These are phyloP conservation scores for Lunasporangiospora selenospora DNA, from an alignment of 192 early-diverging fungal species.

Conservation along the genomic window DNA sequence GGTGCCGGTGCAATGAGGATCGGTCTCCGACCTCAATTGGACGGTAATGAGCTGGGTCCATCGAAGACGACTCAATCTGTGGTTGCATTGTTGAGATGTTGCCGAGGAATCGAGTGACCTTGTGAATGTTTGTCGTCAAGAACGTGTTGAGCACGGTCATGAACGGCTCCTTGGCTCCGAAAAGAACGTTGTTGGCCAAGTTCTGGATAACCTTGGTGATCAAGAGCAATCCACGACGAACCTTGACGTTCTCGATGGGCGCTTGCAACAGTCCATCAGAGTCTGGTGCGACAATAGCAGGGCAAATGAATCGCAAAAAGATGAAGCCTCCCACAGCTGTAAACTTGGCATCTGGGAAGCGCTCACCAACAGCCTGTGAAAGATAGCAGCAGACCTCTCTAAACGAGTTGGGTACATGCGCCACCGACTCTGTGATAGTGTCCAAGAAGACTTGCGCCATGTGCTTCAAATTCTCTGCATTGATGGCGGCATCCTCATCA, in stretches of 20 bases:
- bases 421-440: constrained; percentile 77
- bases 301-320: constrained; percentile 96
- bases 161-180: constrained; percentile 94
- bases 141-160: constrained; percentile 95
- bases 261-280: constrained; percentile 73
- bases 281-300: constrained; percentile 94
- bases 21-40: constrained; percentile 49
- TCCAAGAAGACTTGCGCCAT: constrained; percentile 84
- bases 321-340: constrained; percentile 95
- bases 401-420: constrained; percentile 74
- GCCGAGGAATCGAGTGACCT: constrained; percentile 80
- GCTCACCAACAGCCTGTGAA: constrained; percentile 72
- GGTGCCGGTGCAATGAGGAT: constrained; percentile 62
- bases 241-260: constrained; percentile 61
- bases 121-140: constrained; percentile 80
- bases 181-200: constrained; percentile 93
- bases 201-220: constrained; percentile 97
- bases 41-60: constrained; percentile 55
- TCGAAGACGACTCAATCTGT: constrained; percentile 46
- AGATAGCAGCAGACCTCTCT: constrained; percentile 86
- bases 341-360: constrained; percentile 85
- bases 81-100: constrained; percentile 70
- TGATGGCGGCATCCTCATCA: constrained; percentile 72
- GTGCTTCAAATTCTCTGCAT: constrained; percentile 79
- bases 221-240: constrained; percentile 87